Conservation (phyloP, 75 land plant species). For the Sequoia sempervirens region DNA sequence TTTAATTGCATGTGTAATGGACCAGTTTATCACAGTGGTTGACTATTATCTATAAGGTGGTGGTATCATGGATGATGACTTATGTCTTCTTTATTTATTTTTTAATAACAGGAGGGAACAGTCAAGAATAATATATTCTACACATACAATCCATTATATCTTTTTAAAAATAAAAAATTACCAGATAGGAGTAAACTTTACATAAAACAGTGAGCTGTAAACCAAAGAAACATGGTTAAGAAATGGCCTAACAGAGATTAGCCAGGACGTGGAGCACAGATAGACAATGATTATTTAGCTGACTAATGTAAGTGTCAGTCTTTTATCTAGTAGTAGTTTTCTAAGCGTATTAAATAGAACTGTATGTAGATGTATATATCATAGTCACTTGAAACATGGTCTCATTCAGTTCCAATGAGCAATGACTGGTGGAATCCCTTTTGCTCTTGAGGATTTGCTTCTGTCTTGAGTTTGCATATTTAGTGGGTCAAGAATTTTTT, state of each 20-base stretch:
- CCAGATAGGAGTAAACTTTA: not conserved
- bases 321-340: too few relatives aligned
- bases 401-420: not conserved
- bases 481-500: not conserved
- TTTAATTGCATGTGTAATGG: not conserved
- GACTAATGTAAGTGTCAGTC: not conserved
- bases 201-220: not conserved
- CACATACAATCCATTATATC: not conserved
- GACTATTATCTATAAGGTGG: not conserved
- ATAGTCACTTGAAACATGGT: not conserved
- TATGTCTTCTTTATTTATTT: not conserved
- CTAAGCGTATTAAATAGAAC: not conserved
- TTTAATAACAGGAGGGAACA: not conserved
- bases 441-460: not conserved
- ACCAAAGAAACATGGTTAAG: not conserved
- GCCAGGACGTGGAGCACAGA: not conserved
- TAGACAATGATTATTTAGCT: not conserved
- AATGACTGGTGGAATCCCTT: not conserved
- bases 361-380: not conserved
- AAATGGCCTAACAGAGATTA: too few relatives aligned
- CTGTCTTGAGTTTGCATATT: not conserved
- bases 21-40: not conserved
- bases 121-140: not conserved
- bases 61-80: not conserved
- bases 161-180: too few relatives aligned